A percentile compares a stretch with the other conserved stretches of the same genome.
phyloP scores from a whole-genome alignment of 768 basidiomycete species.

The Cyclocybe aegerita region DNA sequence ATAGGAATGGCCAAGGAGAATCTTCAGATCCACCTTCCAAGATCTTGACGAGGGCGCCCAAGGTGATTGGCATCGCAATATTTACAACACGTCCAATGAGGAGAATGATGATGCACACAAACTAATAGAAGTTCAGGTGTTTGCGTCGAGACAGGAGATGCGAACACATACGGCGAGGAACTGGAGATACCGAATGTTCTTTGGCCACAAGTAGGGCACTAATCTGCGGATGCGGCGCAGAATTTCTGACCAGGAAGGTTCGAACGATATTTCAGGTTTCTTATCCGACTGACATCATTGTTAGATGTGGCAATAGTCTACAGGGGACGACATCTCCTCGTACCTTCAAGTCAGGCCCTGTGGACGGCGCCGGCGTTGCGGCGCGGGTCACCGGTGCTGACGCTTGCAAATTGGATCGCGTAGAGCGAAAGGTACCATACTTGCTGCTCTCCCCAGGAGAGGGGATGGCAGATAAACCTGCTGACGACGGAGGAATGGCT shows the following conservation, averaged over 20 bases:
- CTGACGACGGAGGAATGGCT: constrained; percentile 41
- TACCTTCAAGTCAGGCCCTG: constrained; percentile 38
- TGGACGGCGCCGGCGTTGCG: constrained; percentile 46
- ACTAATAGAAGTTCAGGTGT: constrained; percentile 32
- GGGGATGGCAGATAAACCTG: constrained; percentile 48
- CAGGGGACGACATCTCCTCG: background rate
- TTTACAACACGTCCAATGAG: constrained; percentile 78
- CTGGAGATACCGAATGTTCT: constrained; percentile 63
- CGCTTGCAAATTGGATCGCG: constrained; percentile 46
- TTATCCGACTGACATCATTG: constrained; percentile 28
- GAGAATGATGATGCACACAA: constrained; percentile 69
- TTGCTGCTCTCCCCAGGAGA: constrained; percentile 47
- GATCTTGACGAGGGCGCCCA: constrained; percentile 62
- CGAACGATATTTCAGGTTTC: constrained; percentile 54
- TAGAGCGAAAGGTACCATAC: constrained; percentile 72
- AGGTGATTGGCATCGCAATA: constrained; percentile 63
- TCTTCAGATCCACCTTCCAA: constrained; percentile 46
- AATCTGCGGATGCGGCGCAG: constrained; percentile 64
- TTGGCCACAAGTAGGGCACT: constrained; percentile 84
- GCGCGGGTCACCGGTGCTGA: constrained; percentile 58
- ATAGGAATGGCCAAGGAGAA: constrained; percentile 69
- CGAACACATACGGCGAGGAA: constrained; percentile 54
- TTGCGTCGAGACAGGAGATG: background rate
- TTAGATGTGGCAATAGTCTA: constrained; percentile 4
- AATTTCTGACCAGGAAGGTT: constrained; percentile 74